Percentiles rank a stretch among this genome's conserved stretches.
phyloP scores from a whole-genome alignment of 352 stramenopile species.

The Phytophthora brassicae region DNA sequence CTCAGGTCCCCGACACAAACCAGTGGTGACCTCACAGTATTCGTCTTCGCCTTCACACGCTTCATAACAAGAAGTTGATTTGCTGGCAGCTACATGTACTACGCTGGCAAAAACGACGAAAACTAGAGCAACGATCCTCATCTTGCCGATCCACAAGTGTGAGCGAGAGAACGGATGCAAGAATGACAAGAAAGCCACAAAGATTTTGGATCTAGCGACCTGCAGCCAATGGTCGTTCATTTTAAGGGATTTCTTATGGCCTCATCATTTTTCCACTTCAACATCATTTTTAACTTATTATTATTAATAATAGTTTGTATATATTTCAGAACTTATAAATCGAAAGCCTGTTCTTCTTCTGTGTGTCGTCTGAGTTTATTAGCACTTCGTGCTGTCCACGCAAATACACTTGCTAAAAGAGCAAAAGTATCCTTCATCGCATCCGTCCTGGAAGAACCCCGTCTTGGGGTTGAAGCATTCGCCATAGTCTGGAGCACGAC shows the following conservation, averaged over 20 bases:
- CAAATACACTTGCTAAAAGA: background rate
- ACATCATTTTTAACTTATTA: no score
- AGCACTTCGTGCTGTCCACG: background rate
- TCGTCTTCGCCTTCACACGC: constrained; percentile 20
- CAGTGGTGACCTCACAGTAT: constrained; percentile 27
- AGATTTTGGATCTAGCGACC: background rate
- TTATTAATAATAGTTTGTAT: no score
- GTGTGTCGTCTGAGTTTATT: background rate
- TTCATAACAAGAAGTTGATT: constrained; percentile 12
- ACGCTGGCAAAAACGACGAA: background rate
- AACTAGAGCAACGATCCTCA: background rate
- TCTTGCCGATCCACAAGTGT: background rate
- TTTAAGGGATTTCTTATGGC: background rate
- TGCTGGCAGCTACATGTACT: constrained; percentile 6
- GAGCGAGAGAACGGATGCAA: background rate
- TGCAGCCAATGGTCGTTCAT: background rate
- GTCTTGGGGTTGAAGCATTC: constrained; percentile 44
- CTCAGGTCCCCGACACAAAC: constrained; percentile 19
- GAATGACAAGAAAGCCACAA: background rate
- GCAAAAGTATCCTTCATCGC: constrained; percentile 21
- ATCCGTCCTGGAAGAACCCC: constrained; percentile 25
- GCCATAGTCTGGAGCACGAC: constrained; percentile 19
- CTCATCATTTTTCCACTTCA: no score
- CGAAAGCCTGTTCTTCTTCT: no score
- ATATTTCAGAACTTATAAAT: no score